These are phyloP conservation scores for Mycena rosella DNA, from an alignment of 768 basidiomycete genomes.

Conservation along the genomic window DNA sequence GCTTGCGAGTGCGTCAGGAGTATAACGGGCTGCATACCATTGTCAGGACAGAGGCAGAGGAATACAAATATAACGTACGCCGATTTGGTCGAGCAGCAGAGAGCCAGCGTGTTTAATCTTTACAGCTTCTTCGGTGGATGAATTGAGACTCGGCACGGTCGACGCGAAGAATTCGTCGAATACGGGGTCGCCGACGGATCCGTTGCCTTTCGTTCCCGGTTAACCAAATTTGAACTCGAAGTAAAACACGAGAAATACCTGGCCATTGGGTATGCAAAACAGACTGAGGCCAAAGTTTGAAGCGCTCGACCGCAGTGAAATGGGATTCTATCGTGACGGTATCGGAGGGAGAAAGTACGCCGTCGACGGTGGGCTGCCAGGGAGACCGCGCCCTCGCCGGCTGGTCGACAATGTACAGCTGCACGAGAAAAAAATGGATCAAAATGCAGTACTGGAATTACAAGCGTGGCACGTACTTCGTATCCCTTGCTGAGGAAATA, in stretches of 20 bases:
- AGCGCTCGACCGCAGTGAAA: slow-evolving; percentile 49
- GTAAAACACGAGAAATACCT: not conserved
- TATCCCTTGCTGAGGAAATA: slow-evolving; percentile 64
- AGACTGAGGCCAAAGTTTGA: slow-evolving; percentile 53
- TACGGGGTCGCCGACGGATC: slow-evolving; percentile 47
- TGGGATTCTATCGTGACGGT: slow-evolving; percentile 44
- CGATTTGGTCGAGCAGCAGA: slow-evolving; percentile 51
- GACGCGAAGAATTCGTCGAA: slow-evolving; percentile 51
- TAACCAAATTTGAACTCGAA: not conserved
- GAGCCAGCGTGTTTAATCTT: slow-evolving; percentile 50
- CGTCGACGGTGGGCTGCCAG: slow-evolving; percentile 50
- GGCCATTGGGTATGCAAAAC: slow-evolving; percentile 31
- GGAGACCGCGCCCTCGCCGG: slow-evolving; percentile 52
- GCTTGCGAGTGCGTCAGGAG: slow-evolving; percentile 55
- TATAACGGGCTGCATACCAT: slow-evolving; percentile 44
- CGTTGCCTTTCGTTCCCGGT: slow-evolving; percentile 28
- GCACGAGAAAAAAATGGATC: not conserved
- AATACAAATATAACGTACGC: slow-evolving; percentile 41
- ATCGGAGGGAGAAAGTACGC: slow-evolving; percentile 36
- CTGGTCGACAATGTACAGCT: slow-evolving; percentile 59
- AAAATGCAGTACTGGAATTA: slow-evolving; percentile 10
- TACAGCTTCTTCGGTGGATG: slow-evolving; percentile 34
- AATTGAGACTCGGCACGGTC: slow-evolving; percentile 43
- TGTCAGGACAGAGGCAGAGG: not conserved
- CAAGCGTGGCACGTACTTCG: slow-evolving; percentile 61